Evolutionary conservation across 2,329 filamentous ascomycete species (phyloP).

Genomic region (Claviceps pazoutovae): DNA sequence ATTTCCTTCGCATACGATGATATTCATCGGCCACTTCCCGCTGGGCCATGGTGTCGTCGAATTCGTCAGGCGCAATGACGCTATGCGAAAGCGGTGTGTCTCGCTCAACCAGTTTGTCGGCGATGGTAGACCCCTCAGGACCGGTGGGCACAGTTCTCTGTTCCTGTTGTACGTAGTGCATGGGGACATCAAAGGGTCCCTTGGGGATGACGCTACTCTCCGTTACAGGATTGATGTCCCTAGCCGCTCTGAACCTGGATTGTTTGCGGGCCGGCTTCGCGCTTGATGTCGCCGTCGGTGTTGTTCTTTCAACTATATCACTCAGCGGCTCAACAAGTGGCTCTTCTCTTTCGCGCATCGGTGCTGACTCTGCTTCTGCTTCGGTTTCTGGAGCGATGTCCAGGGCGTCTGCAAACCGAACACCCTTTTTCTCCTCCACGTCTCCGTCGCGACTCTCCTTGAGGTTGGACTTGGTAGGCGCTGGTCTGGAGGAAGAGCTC

Average conservation of each 20-base stretch:
- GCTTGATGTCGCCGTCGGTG: constrained; percentile 12
- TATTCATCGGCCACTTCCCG: constrained; percentile 74
- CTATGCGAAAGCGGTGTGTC: constrained; percentile 17
- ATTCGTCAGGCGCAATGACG: constrained; percentile 40
- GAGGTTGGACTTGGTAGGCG: constrained; percentile 20
- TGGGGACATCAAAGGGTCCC: constrained; percentile 30
- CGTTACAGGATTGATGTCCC: constrained; percentile 7
- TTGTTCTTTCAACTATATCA: constrained; percentile 37
- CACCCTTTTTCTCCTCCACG: constrained; percentile 45
- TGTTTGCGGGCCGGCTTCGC: constrained; percentile 25
- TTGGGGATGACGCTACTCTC: constrained; percentile 15
- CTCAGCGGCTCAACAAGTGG: constrained; percentile 32
- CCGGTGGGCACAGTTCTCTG: constrained; percentile 30
- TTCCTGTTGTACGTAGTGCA: constrained; percentile 24
- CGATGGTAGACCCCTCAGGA: constrained; percentile 41
- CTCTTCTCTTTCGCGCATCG: constrained; percentile 13
- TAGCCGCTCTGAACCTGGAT: constrained; percentile 39
- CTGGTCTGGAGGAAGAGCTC: constrained; percentile 9
- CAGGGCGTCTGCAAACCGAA: constrained; percentile 64
- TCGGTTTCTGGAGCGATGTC: constrained; percentile 46
- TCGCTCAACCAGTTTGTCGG: constrained; percentile 45
- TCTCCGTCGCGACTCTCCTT: constrained; percentile 15
- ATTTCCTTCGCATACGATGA: constrained; percentile 65
- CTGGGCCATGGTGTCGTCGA: constrained; percentile 55
- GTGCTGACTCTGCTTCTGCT: constrained; percentile 7